Conservation (phyloP, 305 asterid genomes). For the Lippia alba region DNA sequence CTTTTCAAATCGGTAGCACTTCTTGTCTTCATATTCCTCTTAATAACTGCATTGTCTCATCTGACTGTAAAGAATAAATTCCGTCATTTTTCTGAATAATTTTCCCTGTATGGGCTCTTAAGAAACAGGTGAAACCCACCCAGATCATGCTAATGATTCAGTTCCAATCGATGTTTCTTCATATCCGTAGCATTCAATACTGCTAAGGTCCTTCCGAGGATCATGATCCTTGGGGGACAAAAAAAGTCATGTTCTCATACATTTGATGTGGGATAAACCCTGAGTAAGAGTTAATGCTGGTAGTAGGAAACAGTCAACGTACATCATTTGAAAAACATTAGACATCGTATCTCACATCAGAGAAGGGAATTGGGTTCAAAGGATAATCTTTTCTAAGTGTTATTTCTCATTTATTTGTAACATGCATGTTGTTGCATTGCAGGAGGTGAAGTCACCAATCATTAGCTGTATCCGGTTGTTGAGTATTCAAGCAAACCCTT, state of each 20-base stretch:
- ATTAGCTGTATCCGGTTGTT: slow-evolving; percentile 55
- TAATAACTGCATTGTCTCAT: not conserved
- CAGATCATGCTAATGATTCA: slow-evolving; percentile 3
- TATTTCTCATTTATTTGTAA: slow-evolving; percentile 23
- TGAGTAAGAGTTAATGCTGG: not conserved
- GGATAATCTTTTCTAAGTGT: slow-evolving; percentile 12
- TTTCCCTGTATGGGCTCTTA: not conserved
- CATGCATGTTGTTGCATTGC: slow-evolving; percentile 30
- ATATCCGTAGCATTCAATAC: not conserved
- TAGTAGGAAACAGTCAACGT: not conserved
- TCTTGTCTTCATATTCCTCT: slow-evolving; percentile 7
- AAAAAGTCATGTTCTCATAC: not conserved
- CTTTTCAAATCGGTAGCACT: slow-evolving; percentile 39
- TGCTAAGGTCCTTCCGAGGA: not conserved
- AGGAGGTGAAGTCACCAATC: slow-evolving; percentile 55
- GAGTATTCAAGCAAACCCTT: slow-evolving; percentile 61
- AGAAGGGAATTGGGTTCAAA: too few species aligned
- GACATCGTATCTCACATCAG: too few species aligned
- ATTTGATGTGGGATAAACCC: not conserved
- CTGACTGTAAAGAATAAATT: slow-evolving; percentile 5
- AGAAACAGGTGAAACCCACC: not conserved
- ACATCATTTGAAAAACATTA: not conserved
- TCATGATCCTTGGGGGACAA: not conserved
- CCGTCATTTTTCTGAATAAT: slow-evolving; percentile 14
- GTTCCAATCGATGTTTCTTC: not conserved